Conservation (phyloP, 768 basidiomycete species). For the Leucocoprinus birnbaumii region DNA sequence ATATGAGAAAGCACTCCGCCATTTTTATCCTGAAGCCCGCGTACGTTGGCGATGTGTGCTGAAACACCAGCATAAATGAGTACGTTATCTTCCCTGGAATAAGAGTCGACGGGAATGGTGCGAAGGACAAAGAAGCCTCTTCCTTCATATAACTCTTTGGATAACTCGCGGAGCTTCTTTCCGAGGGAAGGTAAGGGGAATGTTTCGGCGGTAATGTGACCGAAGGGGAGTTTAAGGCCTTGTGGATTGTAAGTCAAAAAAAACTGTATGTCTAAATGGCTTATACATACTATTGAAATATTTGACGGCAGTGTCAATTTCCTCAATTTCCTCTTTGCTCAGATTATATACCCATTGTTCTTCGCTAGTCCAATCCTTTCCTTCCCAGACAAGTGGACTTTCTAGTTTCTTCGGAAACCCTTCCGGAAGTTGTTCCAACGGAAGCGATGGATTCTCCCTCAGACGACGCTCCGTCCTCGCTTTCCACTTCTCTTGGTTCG, state of each 20-base stretch:
- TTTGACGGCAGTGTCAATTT: slow-evolving; percentile 31
- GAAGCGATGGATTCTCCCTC: slow-evolving; percentile 28
- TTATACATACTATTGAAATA: slow-evolving; percentile 2
- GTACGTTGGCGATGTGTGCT: slow-evolving; percentile 26
- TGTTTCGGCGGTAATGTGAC: slow-evolving; percentile 16
- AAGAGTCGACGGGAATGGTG: slow-evolving; percentile 38
- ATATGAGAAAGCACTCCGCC: slow-evolving; percentile 38
- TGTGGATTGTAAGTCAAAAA: too few species aligned
- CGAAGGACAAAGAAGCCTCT: slow-evolving; percentile 34
- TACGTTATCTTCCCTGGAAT: slow-evolving; percentile 32
- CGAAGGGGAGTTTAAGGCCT: background rate
- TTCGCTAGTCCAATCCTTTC: slow-evolving; percentile 34
- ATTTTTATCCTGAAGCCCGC: slow-evolving; percentile 20
- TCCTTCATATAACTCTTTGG: slow-evolving; percentile 37
- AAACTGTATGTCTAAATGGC: too few species aligned
- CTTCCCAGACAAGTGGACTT: slow-evolving; percentile 37
- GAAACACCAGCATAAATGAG: slow-evolving; percentile 31
- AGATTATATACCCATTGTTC: slow-evolving; percentile 31
- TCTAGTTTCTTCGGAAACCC: slow-evolving; percentile 31
- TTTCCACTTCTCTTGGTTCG: slow-evolving; percentile 33
- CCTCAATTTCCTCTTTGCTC: slow-evolving; percentile 12
- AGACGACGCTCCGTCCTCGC: slow-evolving; percentile 32
- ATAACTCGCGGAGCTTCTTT: slow-evolving; percentile 24
- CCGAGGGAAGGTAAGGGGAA: slow-evolving; percentile 43
- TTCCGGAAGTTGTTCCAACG: slow-evolving; percentile 22